Evolutionary conservation across 2,329 filamentous ascomycete genomes (phyloP), one percentile per base, ranked within the genome.

Genomic region (Tolypocladium pustulatum): DNA sequence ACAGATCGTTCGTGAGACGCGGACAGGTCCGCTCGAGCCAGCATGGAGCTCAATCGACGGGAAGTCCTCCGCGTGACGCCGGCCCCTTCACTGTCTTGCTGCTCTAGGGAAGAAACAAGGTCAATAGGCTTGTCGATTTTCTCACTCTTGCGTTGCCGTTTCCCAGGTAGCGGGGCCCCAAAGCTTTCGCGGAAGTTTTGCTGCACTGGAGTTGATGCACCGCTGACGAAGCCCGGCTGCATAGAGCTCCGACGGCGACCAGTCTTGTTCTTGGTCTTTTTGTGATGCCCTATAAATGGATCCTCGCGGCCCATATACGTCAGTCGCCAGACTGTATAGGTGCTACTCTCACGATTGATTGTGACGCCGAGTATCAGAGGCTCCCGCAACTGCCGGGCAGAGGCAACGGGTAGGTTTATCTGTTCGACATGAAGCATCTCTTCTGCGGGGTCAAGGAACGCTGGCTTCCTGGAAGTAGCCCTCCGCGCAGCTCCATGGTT

Each of bases 41-140:
- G 79, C 74, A 96, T 82, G 20, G 93, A 97, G 75, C 94, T 99
- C 32, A 97, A 88, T 56, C 94, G 84, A 51, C 94, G 85, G 22
- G 84, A 87, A 61, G 83, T 84, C 60, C 84, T 78, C 56, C 84
- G 75, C 0, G 79, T 80, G 15, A 78, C 77, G 20, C 79, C 77
- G n/a, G 72, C 69, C 13, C 75, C 78, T 58, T 81, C 77, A 57
- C 80, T 81, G 59, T 91, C 88, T 49, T 75, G 73, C 55, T 88
- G 82, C 58, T 89, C 88, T n/a, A 93, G 73, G 0, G 87, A 84
- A 3, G 87, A 81, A 3, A 86, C 87, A 51, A 90, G 76, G 62
- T 89, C 86, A 49, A 84, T 69, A 0, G 79, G 74, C 58, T 78
- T 81, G 36, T 82, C 79, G 2, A 73, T 57, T 58, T 74, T 78